Evolutionary conservation across 306 rosid species (phyloP).

Genomic region (Nissolia schottii): DNA sequence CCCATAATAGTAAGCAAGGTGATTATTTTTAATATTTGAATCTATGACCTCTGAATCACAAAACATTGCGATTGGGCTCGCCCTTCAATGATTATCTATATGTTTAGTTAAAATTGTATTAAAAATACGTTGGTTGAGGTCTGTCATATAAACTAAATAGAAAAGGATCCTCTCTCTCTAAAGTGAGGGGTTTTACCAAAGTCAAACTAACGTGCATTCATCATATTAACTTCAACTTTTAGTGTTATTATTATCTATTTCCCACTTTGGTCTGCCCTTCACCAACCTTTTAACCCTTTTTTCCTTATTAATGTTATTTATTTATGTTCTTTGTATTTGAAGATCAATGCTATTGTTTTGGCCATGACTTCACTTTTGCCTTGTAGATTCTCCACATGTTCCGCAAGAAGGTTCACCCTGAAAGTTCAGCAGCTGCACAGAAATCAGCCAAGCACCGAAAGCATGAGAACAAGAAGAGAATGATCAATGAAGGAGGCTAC

Average conservation of each 20-base stretch:
- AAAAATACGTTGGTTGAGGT: background rate
- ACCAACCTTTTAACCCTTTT: background rate
- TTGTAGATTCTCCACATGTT: constrained; percentile 84
- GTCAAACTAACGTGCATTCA: background rate
- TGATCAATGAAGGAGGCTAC: constrained; percentile 33
- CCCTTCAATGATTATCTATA: no score
- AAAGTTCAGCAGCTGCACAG: constrained; percentile 41
- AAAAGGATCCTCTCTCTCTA: no score
- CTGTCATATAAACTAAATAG: background rate
- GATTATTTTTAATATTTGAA: no score
- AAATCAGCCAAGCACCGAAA: constrained; percentile 43
- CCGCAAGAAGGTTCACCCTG: constrained; percentile 82
- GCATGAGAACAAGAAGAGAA: constrained; percentile 56
- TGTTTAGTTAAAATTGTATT: background rate
- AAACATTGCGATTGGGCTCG: no score
- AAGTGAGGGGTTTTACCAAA: no score
- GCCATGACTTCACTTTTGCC: constrained; percentile 22
- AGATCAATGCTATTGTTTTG: background rate
- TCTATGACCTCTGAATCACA: no score
- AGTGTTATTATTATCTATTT: background rate
- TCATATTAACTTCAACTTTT: background rate
- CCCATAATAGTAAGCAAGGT: no score
- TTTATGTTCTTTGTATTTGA: background rate
- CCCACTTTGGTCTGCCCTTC: background rate
- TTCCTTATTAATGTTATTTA: background rate